Conservation (phyloP, 805 yeast species). For the Candida fluviatilis region DNA sequence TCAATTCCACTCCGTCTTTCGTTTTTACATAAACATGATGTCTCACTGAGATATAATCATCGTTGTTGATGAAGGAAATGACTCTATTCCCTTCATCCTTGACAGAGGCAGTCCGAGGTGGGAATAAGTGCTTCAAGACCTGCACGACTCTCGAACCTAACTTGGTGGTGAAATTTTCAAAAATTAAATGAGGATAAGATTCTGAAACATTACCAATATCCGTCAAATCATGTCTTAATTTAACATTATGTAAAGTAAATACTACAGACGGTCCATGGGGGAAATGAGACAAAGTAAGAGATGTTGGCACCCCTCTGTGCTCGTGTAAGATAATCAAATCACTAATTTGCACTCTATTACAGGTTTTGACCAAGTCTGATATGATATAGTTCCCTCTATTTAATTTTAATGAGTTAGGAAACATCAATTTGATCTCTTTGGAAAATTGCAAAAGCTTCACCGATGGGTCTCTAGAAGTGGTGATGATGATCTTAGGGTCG, state of each 20-base stretch:
- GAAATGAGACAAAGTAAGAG: conserved; percentile 86
- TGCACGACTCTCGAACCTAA: conserved; percentile 81
- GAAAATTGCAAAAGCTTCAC: conserved; percentile 84
- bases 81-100: conserved; percentile 77
- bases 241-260: conserved; percentile 92
- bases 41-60: conserved; percentile 89
- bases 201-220: conserved; percentile 86
- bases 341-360: conserved; percentile 74
- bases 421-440: conserved; percentile 83
- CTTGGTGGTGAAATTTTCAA: conserved; percentile 80
- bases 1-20: conserved; percentile 81
- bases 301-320: conserved; percentile 97
- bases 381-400: conserved; percentile 92
- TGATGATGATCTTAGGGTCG: conserved; percentile 88
- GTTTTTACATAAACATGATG: conserved; percentile 93
- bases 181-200: conserved; percentile 89
- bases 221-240: conserved; percentile 85
- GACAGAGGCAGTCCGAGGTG: conserved; percentile 81
- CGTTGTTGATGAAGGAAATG: conserved; percentile 85
- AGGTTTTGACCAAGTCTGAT: conserved; percentile 79
- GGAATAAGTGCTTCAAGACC: conserved; percentile 83
- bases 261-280: conserved; percentile 98
- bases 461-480: conserved; percentile 91
- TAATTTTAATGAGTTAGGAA: conserved; percentile 84
- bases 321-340: conserved; percentile 88